A percentile compares a stretch with the other conserved stretches of the same genome.
Evolutionary conservation across 2,329 filamentous ascomycete species (phyloP).

Genomic region (Hymenotorrendiella dingleyae): DNA sequence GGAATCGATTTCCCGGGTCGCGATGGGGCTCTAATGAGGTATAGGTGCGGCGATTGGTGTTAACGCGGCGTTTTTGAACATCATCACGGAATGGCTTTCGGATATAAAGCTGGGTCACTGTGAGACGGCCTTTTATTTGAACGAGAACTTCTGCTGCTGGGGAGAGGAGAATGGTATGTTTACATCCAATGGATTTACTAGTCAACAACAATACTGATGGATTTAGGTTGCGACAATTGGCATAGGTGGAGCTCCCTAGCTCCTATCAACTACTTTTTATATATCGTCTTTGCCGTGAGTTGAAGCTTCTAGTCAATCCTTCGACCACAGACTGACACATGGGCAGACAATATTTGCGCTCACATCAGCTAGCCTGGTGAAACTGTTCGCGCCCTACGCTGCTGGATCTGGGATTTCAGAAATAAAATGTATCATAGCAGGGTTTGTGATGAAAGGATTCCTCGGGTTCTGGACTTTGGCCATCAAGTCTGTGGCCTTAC

Average conservation of each 20-base stretch:
- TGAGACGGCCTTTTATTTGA: slow-evolving; percentile 91
- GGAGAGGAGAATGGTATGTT: slow-evolving; percentile 77
- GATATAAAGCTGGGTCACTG: slow-evolving; percentile 97
- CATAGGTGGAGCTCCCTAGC: slow-evolving; percentile 77
- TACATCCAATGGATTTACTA: too few species aligned
- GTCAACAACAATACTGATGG: too few species aligned
- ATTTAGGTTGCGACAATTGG: slow-evolving; percentile 78
- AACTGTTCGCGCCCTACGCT: slow-evolving; percentile 88
- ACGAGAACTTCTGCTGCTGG: slow-evolving; percentile 98
- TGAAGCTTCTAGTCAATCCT: too few species aligned
- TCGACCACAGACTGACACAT: too few species aligned
- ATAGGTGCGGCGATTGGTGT: slow-evolving; percentile 77
- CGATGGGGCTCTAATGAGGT: slow-evolving; percentile 9
- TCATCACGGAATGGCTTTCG: slow-evolving; percentile 92
- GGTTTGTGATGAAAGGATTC: slow-evolving; percentile 99
- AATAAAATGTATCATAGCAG: slow-evolving; percentile 98
- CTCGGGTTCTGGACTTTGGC: slow-evolving; percentile 83
- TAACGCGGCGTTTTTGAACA: slow-evolving; percentile 89
- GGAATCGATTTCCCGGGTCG: background rate
- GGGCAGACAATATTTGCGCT: slow-evolving; percentile 73
- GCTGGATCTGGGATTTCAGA: slow-evolving; percentile 96
- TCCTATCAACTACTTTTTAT: slow-evolving; percentile 78
- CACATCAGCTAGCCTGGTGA: slow-evolving; percentile 77
- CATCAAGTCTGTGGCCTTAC: slow-evolving; percentile 90
- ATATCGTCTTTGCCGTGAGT: slow-evolving; percentile 75